phyloP scores from a whole-genome alignment of 75 land plant species.

The Picea sitchensis region DNA sequence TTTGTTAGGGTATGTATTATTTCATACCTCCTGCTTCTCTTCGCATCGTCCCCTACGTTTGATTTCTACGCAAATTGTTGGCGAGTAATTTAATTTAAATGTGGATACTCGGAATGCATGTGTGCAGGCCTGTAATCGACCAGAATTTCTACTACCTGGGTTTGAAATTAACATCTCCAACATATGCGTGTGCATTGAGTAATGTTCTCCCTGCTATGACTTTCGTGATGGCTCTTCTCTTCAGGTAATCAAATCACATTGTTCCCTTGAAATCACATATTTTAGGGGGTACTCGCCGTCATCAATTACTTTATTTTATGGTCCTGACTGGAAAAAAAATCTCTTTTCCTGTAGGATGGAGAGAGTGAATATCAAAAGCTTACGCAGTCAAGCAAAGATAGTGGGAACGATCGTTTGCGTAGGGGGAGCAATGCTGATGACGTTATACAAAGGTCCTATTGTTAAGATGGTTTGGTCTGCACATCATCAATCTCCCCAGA shows the following conservation, averaged over 20 bases:
- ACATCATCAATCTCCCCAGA: neutral
- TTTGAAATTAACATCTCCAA: conserved; percentile 37
- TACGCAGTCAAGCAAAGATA: conserved; percentile 37
- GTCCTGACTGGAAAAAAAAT: too few relatives aligned
- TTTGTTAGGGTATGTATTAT: conserved; percentile 33
- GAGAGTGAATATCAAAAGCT: conserved; percentile 18
- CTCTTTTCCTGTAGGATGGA: conserved; percentile 18
- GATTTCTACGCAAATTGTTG: too few relatives aligned
- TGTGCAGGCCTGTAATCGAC: conserved; percentile 24
- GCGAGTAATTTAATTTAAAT: too few relatives aligned
- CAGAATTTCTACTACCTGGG: conserved; percentile 41
- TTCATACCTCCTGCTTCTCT: too few relatives aligned
- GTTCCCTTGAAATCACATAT: neutral
- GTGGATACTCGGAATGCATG: neutral
- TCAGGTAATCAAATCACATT: conserved; percentile 11
- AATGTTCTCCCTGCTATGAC: conserved; percentile 37
- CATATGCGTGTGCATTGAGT: conserved; percentile 33
- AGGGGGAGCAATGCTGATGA: conserved; percentile 56
- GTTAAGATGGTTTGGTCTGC: conserved; percentile 11
- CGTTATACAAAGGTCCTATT: conserved; percentile 50
- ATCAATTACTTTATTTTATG: too few relatives aligned
- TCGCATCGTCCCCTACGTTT: too few relatives aligned
- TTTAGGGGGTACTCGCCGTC: too few relatives aligned
- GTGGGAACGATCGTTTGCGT: conserved; percentile 28
- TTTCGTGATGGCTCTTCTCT: conserved; percentile 27